Conservation (phyloP, 768 basidiomycete species). For the Pulveroboletus frians region DNA sequence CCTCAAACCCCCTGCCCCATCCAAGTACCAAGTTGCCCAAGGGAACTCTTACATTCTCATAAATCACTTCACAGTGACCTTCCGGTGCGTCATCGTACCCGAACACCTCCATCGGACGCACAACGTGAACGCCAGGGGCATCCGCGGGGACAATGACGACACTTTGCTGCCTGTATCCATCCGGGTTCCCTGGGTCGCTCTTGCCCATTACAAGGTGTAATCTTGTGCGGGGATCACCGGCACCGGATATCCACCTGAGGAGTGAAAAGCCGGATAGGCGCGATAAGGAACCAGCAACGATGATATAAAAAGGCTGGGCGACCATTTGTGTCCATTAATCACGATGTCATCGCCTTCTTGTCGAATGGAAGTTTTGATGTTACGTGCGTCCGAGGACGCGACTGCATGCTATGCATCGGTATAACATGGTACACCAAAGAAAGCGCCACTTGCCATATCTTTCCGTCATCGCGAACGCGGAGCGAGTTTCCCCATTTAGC, state of each 20-base stretch:
- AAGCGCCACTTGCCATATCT: slow-evolving; percentile 53
- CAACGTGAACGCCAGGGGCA: slow-evolving; percentile 77
- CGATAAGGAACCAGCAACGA: slow-evolving; percentile 8
- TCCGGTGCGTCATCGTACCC: slow-evolving; percentile 95
- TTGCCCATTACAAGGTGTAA: slow-evolving; percentile 94
- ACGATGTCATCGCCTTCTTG: slow-evolving; percentile 85
- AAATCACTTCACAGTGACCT: slow-evolving; percentile 93
- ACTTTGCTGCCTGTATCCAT: slow-evolving; percentile 79
- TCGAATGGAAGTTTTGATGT: slow-evolving; percentile 83
- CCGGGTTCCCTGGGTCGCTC: slow-evolving; percentile 80
- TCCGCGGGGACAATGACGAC: slow-evolving; percentile 93
- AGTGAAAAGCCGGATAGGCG: slow-evolving; percentile 6
- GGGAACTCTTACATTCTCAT: slow-evolving; percentile 91
- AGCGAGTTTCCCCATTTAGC: slow-evolving; percentile 88
- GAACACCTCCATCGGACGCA: slow-evolving; percentile 92
- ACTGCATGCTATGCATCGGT: slow-evolving; percentile 34
- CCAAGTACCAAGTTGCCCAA: slow-evolving; percentile 78
- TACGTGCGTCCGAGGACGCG: slow-evolving; percentile 94
- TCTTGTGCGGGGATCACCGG: slow-evolving; percentile 85
- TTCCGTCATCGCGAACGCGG: slow-evolving; percentile 97
- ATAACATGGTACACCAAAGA: slow-evolving; percentile 1
- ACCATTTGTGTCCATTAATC: slow-evolving; percentile 98
- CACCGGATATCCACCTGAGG: slow-evolving; percentile 92
- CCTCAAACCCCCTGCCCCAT: slow-evolving; percentile 95
- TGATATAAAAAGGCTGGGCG: slow-evolving; percentile 1